These are phyloP conservation scores for Ascochyta viciae-villosae DNA, from an alignment of 2,329 filamentous ascomycete genomes.

Conservation along the genomic window DNA sequence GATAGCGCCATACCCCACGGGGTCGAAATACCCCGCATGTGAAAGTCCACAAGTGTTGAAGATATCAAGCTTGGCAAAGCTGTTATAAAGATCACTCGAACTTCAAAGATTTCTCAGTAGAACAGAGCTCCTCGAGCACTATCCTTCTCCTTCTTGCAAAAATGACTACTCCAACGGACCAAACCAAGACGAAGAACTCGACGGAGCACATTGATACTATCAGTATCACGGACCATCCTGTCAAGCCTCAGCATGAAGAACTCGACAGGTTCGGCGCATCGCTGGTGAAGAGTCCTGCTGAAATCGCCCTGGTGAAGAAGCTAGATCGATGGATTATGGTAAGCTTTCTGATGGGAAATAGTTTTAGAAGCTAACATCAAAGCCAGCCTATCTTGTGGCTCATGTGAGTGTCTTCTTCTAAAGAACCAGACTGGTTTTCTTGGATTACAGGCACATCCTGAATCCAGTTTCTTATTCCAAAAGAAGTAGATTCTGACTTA, in stretches of 20 bases:
- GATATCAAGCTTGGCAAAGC: constrained; percentile 13
- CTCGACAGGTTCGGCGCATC: constrained; percentile 36
- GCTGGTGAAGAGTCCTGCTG: constrained; percentile 28
- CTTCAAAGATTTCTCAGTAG: neutral
- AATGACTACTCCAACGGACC: constrained; percentile 12
- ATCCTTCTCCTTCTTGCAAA: neutral
- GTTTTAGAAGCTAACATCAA: neutral
- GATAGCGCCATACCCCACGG: constrained; percentile 8
- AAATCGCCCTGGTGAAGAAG: constrained; percentile 34
- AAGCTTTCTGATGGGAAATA: neutral
- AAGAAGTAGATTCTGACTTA: too few relatives aligned
- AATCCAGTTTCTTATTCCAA: too few relatives aligned
- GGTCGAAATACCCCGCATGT: constrained; percentile 14
- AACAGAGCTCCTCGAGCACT: neutral
- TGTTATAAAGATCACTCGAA: constrained; percentile 6
- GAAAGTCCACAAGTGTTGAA: constrained; percentile 5
- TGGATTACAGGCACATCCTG: too few relatives aligned
- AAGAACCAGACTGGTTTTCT: too few relatives aligned
- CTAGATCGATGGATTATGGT: constrained; percentile 37
- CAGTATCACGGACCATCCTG: constrained; percentile 15
- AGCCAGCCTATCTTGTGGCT: constrained; percentile 17
- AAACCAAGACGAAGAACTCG: constrained; percentile 10
- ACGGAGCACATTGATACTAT: constrained; percentile 24
- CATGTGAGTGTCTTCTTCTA: constrained; percentile 17
- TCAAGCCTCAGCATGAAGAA: constrained; percentile 22